phyloP scores from a whole-genome alignment of 225 moss, liverwort and hornwort species.

The Takakia lepidozioides region DNA sequence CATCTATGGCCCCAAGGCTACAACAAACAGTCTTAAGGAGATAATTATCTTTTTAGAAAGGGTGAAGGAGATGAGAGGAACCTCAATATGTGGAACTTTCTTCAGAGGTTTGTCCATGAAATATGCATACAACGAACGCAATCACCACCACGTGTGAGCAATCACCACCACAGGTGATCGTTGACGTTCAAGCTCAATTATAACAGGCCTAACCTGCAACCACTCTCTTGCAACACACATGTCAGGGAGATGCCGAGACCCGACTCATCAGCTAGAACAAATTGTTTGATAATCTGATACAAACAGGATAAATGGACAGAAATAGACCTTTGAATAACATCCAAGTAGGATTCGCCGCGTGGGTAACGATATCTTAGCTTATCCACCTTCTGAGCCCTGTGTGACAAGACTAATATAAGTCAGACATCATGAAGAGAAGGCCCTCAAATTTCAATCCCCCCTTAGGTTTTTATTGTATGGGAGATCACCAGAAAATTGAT shows the following conservation, averaged over 20 bases:
- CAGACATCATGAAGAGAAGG: neutral
- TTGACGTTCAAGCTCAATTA: conserved; percentile 97
- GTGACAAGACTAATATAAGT: neutral
- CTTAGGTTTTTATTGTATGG: no score
- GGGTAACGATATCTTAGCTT: conserved; percentile 96
- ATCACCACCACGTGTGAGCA: conserved; percentile 87
- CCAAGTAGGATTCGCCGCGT: conserved; percentile 95
- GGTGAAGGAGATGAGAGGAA: no score
- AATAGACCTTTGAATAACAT: conserved; percentile 90
- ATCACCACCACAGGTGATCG: conserved; percentile 96
- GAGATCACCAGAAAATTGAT: no score
- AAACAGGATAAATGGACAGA: neutral
- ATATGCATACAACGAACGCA: conserved; percentile 92
- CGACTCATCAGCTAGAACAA: no score
- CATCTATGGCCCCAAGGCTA: no score
- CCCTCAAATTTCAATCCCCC: no score
- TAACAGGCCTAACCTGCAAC: conserved; percentile 84
- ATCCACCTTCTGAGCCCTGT: conserved; percentile 86
- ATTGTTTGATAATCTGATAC: neutral
- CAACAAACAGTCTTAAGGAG: no score
- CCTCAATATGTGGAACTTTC: conserved; percentile 92
- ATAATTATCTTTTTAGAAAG: no score
- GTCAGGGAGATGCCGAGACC: no score
- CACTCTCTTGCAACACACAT: no score
- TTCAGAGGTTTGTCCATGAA: conserved; percentile 87